These are phyloP conservation scores for Immersiporthe knoxdaviesiana DNA, from an alignment of 2,329 filamentous ascomycete species.

Conservation along the genomic window DNA sequence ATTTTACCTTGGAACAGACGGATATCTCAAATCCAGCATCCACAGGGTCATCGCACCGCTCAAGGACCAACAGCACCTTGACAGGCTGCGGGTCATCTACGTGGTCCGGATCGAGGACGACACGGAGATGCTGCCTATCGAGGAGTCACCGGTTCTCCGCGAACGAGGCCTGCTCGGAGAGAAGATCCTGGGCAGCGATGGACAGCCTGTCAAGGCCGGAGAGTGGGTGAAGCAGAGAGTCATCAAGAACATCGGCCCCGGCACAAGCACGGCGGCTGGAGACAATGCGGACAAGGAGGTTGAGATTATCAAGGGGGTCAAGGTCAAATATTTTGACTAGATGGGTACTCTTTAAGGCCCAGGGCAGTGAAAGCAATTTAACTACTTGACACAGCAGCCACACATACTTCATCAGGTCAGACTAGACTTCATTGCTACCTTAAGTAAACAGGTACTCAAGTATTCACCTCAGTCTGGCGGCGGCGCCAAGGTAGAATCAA, in stretches of 20 bases:
- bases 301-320: constrained; percentile 29
- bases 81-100: constrained; percentile 49
- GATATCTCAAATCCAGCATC: constrained; percentile 42
- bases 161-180: constrained; percentile 36
- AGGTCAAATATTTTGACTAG: constrained; percentile 29
- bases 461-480: no score
- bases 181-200: constrained; percentile 29
- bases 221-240: constrained; percentile 38
- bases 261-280: constrained; percentile 19
- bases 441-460: no score
- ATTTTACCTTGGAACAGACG: no score
- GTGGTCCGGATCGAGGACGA: constrained; percentile 47
- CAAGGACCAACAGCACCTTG: constrained; percentile 42
- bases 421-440: not conserved
- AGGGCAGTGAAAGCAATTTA: no score
- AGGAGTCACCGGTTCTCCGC: constrained; percentile 38
- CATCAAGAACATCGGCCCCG: constrained; percentile 32
- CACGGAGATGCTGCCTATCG: constrained; percentile 36
- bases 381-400: not conserved
- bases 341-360: no score
- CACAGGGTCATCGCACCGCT: constrained; percentile 41
- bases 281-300: constrained; percentile 29
- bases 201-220: constrained; percentile 36
- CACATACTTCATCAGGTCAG: not conserved
- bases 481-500: not conserved